phyloP scores from a whole-genome alignment of 352 stramenopile species.

The Phytophthora agathidicida region DNA sequence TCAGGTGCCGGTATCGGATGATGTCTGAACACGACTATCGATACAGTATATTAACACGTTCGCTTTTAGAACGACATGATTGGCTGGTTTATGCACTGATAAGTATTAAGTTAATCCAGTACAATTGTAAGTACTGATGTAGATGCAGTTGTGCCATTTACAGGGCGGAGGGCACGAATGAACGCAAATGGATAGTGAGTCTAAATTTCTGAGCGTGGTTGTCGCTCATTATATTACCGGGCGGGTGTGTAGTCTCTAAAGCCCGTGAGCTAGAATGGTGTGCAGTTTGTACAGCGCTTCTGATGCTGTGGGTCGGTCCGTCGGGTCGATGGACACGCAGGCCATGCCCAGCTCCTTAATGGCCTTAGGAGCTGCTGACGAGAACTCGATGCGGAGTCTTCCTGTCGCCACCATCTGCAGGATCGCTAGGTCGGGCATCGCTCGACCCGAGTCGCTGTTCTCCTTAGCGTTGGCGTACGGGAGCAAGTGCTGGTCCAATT shows the following conservation, averaged over 20 bases:
- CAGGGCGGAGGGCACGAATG: no score
- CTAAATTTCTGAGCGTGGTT: conserved; percentile 25
- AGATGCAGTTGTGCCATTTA: no score
- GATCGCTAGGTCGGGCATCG: conserved; percentile 42
- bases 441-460: conserved; percentile 18
- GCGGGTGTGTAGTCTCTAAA: conserved; percentile 10
- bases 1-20: not conserved
- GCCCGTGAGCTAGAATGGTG: conserved; percentile 28
- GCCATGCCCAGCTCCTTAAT: conserved; percentile 37
- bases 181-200: conserved; percentile 15
- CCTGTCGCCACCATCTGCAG: conserved; percentile 56
- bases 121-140: no score
- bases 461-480: conserved; percentile 41
- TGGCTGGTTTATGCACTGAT: no score
- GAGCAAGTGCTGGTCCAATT: conserved; percentile 41
- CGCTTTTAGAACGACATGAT: no score
- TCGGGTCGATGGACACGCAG: conserved; percentile 47
- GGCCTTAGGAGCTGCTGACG: conserved; percentile 14
- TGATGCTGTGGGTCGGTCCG: conserved; percentile 39
- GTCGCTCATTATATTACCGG: conserved; percentile 24
- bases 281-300: conserved; percentile 53
- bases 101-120: no score
- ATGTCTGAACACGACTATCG: conserved; percentile 3
- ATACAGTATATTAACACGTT: no score
- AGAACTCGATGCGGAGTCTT: conserved; percentile 47